These are phyloP conservation scores for Scheffersomyces quercinus DNA, from an alignment of 1,139 yeast species.

Conservation along the genomic window DNA sequence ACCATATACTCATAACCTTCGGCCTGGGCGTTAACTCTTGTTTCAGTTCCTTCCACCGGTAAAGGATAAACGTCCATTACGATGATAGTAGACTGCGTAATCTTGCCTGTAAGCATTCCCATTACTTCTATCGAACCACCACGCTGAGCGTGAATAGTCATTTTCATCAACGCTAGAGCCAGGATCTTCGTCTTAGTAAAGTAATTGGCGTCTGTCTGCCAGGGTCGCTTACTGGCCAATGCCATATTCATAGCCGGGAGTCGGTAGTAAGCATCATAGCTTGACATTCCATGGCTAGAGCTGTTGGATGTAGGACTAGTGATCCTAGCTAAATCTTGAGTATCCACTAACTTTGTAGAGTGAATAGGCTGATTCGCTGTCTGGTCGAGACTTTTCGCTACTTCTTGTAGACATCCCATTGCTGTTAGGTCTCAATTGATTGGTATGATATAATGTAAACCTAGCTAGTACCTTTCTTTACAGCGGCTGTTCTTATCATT, in stretches of 20 bases:
- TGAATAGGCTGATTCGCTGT: not conserved
- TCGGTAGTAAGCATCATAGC: constrained; percentile 5
- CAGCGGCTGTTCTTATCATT: too few species aligned
- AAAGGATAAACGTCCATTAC: constrained; percentile 82
- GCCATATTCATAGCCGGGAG: constrained; percentile 12
- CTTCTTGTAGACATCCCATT: not conserved
- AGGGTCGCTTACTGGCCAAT: constrained; percentile 28
- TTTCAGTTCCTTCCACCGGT: constrained; percentile 96
- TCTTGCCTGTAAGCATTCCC: constrained; percentile 91
- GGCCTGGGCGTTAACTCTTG: constrained; percentile 90
- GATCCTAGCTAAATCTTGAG: not conserved
- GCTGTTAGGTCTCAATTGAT: too few species aligned
- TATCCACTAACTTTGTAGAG: not conserved
- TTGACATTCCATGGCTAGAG: not conserved
- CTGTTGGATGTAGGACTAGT: not conserved
- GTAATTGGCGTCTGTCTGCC: constrained; percentile 53
- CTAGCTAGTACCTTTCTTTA: too few species aligned
- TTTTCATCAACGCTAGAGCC: constrained; percentile 73
- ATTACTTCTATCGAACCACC: constrained; percentile 93
- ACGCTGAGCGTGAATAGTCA: constrained; percentile 77
- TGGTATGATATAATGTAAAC: too few species aligned
- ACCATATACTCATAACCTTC: constrained; percentile 97
- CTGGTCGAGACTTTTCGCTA: not conserved
- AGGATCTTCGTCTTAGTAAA: constrained; percentile 71
- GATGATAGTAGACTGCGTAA: constrained; percentile 57